Percentiles rank a stretch among this genome's conserved stretches.
These are phyloP conservation scores for Phytophthora sojae DNA, from an alignment of 352 stramenopile species.

Conservation along the genomic window DNA sequence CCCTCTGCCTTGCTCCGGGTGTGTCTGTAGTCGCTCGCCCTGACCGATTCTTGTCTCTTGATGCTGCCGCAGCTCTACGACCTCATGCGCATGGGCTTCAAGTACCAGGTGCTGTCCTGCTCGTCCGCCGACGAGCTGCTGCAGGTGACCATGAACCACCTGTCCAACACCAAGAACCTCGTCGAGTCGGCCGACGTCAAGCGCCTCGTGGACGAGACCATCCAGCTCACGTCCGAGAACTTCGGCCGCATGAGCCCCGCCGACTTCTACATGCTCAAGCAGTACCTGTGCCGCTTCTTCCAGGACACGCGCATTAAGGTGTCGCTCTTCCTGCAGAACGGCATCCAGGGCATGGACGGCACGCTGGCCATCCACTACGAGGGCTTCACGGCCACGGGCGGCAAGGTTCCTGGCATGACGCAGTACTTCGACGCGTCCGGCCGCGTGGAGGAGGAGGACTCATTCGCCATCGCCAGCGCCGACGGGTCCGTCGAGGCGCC, in stretches of 20 bases:
- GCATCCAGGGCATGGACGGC: slow-evolving; percentile 86
- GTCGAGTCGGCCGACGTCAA: slow-evolving; percentile 74
- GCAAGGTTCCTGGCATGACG: slow-evolving; percentile 70
- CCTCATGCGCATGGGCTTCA: slow-evolving; percentile 96
- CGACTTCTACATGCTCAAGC: slow-evolving; percentile 86
- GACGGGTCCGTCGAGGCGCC: slow-evolving; percentile 61
- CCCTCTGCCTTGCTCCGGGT: neutral
- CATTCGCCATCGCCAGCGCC: slow-evolving; percentile 65
- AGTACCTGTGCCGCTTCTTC: slow-evolving; percentile 91
- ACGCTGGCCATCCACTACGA: slow-evolving; percentile 83
- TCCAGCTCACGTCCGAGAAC: slow-evolving; percentile 73
- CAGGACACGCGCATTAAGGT: slow-evolving; percentile 93
- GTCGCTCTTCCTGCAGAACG: slow-evolving; percentile 91
- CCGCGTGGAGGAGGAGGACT: slow-evolving; percentile 69
- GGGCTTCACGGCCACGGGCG: slow-evolving; percentile 74
- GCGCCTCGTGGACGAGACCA: slow-evolving; percentile 78
- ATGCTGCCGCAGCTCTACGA: slow-evolving; percentile 82
- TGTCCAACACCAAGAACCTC: slow-evolving; percentile 78
- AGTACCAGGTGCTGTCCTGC: slow-evolving; percentile 90
- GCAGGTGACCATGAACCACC: slow-evolving; percentile 90
- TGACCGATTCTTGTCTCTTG: neutral
- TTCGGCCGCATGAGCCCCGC: slow-evolving; percentile 74
- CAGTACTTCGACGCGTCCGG: slow-evolving; percentile 77
- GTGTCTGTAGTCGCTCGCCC: neutral
- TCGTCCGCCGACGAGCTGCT: slow-evolving; percentile 87